Percentiles rank a stretch among this genome's conserved stretches.
Evolutionary conservation across 208 protist species (phyloP).

Genomic region (Angomonas desouzai): DNA sequence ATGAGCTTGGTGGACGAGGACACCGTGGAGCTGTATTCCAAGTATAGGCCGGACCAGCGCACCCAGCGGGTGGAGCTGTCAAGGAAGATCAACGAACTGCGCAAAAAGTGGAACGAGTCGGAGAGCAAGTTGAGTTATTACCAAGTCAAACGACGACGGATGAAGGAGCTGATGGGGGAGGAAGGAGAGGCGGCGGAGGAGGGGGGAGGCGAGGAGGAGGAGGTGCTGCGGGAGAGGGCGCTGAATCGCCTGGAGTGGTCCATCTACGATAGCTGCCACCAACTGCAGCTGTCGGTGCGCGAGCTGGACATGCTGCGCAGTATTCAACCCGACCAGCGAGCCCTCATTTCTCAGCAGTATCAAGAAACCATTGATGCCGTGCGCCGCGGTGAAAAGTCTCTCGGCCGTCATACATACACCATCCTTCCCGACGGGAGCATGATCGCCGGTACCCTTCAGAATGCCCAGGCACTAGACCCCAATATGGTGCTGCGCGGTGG

Average conservation of each 20-base stretch:
- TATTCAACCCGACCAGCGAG: slow-evolving; percentile 51
- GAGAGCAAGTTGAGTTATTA: slow-evolving; percentile 69
- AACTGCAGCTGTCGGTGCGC: slow-evolving; percentile 66
- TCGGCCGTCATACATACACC: slow-evolving; percentile 80
- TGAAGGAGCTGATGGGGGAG: slow-evolving; percentile 63
- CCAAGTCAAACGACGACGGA: slow-evolving; percentile 57
- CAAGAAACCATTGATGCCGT: slow-evolving; percentile 73
- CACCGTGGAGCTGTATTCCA: slow-evolving; percentile 60
- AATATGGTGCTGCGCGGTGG: slow-evolving; percentile 12
- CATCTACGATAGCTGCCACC: slow-evolving; percentile 74
- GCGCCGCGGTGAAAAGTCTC: slow-evolving; percentile 57
- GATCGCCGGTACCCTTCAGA: slow-evolving; percentile 43
- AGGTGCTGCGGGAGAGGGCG: slow-evolving; percentile 63
- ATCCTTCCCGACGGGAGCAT: slow-evolving; percentile 81
- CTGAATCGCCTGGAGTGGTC: slow-evolving; percentile 66
- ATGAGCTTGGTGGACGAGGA: slow-evolving; percentile 55
- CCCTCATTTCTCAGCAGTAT: slow-evolving; percentile 50
- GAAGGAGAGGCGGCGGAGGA: slow-evolving; percentile 57
- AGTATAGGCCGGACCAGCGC: slow-evolving; percentile 58
- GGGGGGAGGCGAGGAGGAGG: slow-evolving; percentile 74
- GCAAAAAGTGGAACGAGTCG: slow-evolving; percentile 29
- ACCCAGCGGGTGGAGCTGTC: slow-evolving; percentile 78
- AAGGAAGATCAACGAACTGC: slow-evolving; percentile 38
- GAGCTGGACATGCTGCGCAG: slow-evolving; percentile 76
- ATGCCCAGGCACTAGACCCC: slow-evolving; percentile 32